Base-by-base conservation (phyloP, 2,329 filamentous ascomycete species). In the Fusarium kyushuense region DNA sequence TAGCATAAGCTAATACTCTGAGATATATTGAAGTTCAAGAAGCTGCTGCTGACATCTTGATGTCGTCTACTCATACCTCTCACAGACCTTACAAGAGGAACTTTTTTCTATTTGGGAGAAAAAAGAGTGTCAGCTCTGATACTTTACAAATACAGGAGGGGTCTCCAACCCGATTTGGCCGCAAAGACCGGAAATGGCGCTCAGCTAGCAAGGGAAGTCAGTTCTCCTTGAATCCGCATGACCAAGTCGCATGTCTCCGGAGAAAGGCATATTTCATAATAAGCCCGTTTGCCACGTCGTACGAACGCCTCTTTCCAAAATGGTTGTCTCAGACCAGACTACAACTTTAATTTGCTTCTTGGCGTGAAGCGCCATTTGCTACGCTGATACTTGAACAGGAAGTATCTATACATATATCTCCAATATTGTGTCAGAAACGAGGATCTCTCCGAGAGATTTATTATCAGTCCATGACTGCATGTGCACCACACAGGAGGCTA, bases 1-100 rank as follows among this genome's bases (percentile, higher is more conserved):
- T 23, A 12, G 25, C 43, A 48, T 43, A 52, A 32, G 33, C 21
- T 32, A 17, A 57, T 30, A 36, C 32, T 47, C 29, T 66, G 38
- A 57, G 49, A 57, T 43, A n/a, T 57, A 43, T 9, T 10, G n/a
- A 13, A 27, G 33, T 6, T 16, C 10, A 38, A 29, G 33, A 33
- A 17, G 9, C 17, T 38, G 21, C 23, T 10, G 32, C 9, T 21
- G 13, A 13, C 23, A 10, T 25, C 21, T 36, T 8, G 13, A 16
- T 36, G 17, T 9, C 16, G 14, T 49, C 23, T 16, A 4, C 12
- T 14, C 27, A 38, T 11, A 6, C 7, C 35, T 13, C 21, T 8
- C 13, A 36, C n/a, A 16, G n/a, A 35, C 14, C 11, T 17, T 29
- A 12, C 21, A 40, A 25, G 13, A 12, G 11, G 27, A 14, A 19